phyloP scores from a whole-genome alignment of 306 rosid genomes.

The Senna siamea region DNA sequence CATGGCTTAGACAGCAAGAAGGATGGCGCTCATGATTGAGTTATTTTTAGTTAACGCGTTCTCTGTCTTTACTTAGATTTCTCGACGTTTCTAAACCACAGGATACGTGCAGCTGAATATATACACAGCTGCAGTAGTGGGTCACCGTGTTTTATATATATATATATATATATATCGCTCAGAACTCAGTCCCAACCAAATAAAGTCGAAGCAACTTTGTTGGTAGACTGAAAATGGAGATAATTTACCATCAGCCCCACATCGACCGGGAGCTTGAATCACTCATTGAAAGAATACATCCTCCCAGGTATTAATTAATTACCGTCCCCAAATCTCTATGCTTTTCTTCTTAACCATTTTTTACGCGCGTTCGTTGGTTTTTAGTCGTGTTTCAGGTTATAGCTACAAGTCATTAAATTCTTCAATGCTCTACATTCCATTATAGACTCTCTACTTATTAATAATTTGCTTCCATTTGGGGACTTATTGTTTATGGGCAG shows the following conservation, averaged over 20 bases:
- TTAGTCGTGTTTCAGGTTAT: background rate
- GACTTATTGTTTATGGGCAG: slow-evolving; percentile 45
- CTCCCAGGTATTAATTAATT: slow-evolving; percentile 67
- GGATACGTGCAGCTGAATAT: no score
- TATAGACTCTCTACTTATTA: no score
- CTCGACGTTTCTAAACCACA: background rate
- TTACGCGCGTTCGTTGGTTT: background rate
- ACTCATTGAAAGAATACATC: slow-evolving; percentile 81
- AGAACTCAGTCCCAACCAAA: background rate
- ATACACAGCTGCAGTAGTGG: slow-evolving; percentile 21
- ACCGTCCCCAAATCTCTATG: no score
- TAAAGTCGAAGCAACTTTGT: background rate
- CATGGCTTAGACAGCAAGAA: slow-evolving; percentile 44
- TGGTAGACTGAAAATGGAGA: slow-evolving; percentile 52
- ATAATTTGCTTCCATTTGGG: background rate
- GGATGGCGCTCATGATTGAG: slow-evolving; percentile 35
- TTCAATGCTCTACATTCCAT: background rate
- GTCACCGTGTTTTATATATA: background rate
- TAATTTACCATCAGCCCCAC: slow-evolving; percentile 57
- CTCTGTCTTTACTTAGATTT: slow-evolving; percentile 5
- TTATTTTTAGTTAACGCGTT: slow-evolving; percentile 21
- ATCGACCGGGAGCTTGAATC: slow-evolving; percentile 72
- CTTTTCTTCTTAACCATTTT: no score
- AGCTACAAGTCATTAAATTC: background rate
- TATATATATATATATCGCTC: no score